Percentiles rank a stretch among this genome's conserved stretches.
Conservation (phyloP, 2,329 filamentous ascomycete genomes). For the Claviceps spartinae region DNA sequence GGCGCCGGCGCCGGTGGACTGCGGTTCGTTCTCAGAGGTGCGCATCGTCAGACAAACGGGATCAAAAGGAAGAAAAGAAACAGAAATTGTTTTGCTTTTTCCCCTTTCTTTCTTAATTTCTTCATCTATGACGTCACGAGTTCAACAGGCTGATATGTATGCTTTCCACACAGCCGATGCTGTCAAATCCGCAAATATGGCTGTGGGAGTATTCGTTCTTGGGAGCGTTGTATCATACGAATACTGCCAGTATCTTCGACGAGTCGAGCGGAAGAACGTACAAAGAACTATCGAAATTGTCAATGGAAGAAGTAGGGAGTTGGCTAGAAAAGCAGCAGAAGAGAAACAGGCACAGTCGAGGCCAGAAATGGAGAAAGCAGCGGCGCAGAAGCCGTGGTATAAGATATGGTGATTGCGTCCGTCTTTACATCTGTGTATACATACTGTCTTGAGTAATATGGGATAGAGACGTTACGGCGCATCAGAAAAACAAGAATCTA, state of each 20-base stretch:
- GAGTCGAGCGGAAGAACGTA: constrained; percentile 70
- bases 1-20: constrained; percentile 66
- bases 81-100: not conserved
- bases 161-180: constrained; percentile 16
- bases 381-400: constrained; percentile 36
- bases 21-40: constrained; percentile 64
- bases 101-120: not conserved
- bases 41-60: not conserved
- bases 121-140: not conserved
- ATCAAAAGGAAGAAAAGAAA: not conserved
- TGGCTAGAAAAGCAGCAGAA: constrained; percentile 30
- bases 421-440: not conserved
- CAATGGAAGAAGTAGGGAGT: constrained; percentile 35
- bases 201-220: constrained; percentile 61
- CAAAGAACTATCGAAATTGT: constrained; percentile 63
- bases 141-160: not conserved
- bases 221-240: constrained; percentile 65
- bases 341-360: constrained; percentile 22
- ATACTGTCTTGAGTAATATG: not conserved
- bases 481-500: not conserved
- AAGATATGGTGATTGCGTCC: constrained; percentile 35
- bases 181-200: constrained; percentile 62
- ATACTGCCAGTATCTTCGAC: constrained; percentile 64
- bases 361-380: constrained; percentile 19
- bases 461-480: not conserved